Evolutionary conservation across 1,284 basidiomycete genomes (phyloP).

Genomic region (Ganoderma meredithae): DNA sequence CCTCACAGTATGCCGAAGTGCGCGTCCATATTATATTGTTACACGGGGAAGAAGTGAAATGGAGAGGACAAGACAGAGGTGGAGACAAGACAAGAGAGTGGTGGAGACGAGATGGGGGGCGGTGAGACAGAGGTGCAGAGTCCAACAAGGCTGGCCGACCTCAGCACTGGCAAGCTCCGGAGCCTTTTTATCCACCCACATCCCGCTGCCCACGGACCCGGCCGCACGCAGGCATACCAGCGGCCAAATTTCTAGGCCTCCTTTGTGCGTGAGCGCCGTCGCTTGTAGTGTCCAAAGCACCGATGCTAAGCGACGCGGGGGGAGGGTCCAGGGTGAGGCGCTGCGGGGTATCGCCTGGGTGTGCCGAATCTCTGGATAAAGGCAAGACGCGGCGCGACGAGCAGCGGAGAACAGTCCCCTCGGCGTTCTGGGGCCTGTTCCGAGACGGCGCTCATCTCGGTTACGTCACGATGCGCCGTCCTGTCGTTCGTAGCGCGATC

Average conservation of each 20-base stretch:
- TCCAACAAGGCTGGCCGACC: neutral
- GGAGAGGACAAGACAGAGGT: neutral
- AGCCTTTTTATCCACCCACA: neutral
- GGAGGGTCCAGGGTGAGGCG: too few relatives aligned
- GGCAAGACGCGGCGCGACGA: neutral
- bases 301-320: neutral
- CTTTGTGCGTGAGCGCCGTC: neutral
- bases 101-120: neutral
- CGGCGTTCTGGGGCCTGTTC: neutral
- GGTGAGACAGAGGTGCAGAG: neutral
- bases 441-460: neutral
- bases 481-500: neutral
- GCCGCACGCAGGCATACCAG: neutral
- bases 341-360: neutral
- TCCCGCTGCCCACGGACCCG: neutral
- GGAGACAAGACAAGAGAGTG: neutral
- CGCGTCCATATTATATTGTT: neutral
- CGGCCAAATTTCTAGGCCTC: neutral
- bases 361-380: neutral
- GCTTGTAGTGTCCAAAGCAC: neutral
- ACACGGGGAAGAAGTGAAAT: too few relatives aligned
- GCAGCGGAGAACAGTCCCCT: neutral
- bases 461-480: neutral
- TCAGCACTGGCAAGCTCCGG: neutral
- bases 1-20: neutral